phyloP scores from a whole-genome alignment of 768 basidiomycete species.

The Lactarius psammicola region DNA sequence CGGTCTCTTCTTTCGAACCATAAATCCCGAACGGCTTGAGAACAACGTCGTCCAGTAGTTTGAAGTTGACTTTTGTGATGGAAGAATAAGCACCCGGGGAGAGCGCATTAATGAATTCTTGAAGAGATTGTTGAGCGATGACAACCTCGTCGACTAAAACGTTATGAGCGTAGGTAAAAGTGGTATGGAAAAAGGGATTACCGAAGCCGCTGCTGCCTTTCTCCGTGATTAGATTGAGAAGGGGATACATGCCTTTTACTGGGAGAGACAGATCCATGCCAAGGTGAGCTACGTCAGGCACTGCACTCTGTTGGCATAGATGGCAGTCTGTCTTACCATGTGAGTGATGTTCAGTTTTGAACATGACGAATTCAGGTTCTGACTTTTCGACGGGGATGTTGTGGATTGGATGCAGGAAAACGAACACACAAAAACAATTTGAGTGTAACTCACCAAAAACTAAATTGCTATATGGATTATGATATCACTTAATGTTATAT shows the following conservation, averaged over 20 bases:
- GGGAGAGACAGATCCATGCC: conserved; percentile 9
- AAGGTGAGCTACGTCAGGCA: background rate
- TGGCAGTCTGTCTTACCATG: too few species aligned
- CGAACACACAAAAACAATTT: too few species aligned
- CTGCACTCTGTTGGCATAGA: background rate
- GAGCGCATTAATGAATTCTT: conserved; percentile 48
- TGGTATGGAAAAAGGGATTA: conserved; percentile 29
- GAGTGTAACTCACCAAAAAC: too few species aligned
- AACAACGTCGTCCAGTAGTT: conserved; percentile 44
- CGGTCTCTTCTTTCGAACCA: conserved; percentile 52
- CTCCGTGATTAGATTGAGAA: conserved; percentile 54
- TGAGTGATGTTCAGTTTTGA: too few species aligned
- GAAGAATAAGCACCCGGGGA: conserved; percentile 52
- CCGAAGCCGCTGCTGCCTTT: conserved; percentile 52
- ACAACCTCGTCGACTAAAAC: conserved; percentile 58
- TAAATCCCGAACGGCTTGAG: conserved; percentile 58
- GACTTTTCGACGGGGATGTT: too few species aligned
- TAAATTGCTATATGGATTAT: too few species aligned
- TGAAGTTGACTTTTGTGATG: conserved; percentile 57
- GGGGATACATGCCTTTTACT: conserved; percentile 48
- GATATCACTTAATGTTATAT: too few species aligned
- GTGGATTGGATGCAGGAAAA: too few species aligned
- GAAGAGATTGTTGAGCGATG: conserved; percentile 52
- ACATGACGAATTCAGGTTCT: background rate
- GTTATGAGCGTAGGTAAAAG: background rate